Evolutionary conservation across 129 eudicot genomes (phyloP).

Genomic region (Sambucus nigra): DNA sequence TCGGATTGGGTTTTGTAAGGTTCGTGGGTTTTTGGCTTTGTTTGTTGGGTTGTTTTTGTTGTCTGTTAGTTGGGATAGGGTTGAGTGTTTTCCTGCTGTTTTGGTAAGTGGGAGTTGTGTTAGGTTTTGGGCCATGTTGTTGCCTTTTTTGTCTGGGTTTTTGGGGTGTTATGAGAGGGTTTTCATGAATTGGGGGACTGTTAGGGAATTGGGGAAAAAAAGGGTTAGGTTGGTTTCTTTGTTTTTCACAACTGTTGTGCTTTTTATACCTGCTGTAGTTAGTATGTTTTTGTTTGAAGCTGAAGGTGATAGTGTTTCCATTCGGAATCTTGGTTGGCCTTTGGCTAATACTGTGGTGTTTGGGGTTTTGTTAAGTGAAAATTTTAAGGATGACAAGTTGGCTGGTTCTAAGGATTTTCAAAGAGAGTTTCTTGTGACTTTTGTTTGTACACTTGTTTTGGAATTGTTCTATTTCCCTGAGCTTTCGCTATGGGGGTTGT

Average conservation of each 20-base stretch:
- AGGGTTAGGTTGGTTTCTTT: constrained; percentile 54
- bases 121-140: constrained; percentile 85
- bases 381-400: constrained; percentile 52
- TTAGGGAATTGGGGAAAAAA: constrained; percentile 61
- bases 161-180: constrained; percentile 70
- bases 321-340: constrained; percentile 67
- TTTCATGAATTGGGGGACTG: constrained; percentile 46
- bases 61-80: constrained; percentile 86
- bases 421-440: constrained; percentile 76
- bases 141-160: constrained; percentile 87
- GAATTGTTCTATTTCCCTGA: constrained; percentile 74
- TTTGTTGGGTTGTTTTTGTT: constrained; percentile 48
- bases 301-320: constrained; percentile 74
- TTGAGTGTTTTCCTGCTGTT: constrained; percentile 65
- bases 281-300: constrained; percentile 82
- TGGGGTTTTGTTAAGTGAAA: constrained; percentile 90
- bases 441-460: constrained; percentile 52
- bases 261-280: constrained; percentile 76
- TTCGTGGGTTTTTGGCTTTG: constrained; percentile 71
- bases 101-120: constrained; percentile 47
- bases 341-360: constrained; percentile 83
- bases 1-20: constrained; percentile 33
- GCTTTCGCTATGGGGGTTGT: constrained; percentile 86
- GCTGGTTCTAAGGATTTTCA: constrained; percentile 47
- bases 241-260: constrained; percentile 61